A percentile compares a stretch with the other conserved stretches of the same genome.
These are phyloP conservation scores for Vaccinium myrtillus DNA, from an alignment of 148 eudicot species.

Conservation along the genomic window DNA sequence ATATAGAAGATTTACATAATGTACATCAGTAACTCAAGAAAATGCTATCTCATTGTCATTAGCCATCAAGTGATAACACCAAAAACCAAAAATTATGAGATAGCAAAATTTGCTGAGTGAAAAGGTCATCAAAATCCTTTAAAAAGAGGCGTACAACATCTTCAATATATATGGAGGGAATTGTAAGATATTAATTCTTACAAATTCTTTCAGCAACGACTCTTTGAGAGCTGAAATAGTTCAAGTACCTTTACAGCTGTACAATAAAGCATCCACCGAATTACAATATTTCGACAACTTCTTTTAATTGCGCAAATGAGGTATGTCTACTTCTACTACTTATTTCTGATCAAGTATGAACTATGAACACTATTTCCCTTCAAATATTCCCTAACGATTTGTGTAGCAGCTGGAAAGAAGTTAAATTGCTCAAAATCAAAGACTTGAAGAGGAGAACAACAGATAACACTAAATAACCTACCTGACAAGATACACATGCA, in stretches of 20 bases:
- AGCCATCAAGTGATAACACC: conserved; percentile 8
- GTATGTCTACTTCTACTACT: not conserved
- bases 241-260: not conserved
- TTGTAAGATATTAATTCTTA: not conserved
- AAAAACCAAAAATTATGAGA: not conserved
- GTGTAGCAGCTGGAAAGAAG: not conserved
- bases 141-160: not conserved
- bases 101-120: not conserved
- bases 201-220: not conserved
- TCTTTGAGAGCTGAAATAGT: not conserved
- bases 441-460: not conserved
- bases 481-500: conserved; percentile 81
- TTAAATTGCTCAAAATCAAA: conserved; percentile 1
- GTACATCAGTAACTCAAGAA: not conserved
- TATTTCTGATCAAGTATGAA: not conserved
- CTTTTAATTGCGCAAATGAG: not conserved
- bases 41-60: not conserved
- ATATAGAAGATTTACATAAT: not conserved
- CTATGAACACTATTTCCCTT: not conserved
- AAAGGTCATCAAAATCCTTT: not conserved
- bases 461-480: conserved; percentile 16
- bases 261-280: not conserved
- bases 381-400: not conserved
- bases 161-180: not conserved
- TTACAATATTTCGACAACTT: not conserved